Evolutionary conservation across 108 stramenopile genomes (phyloP), one percentile per base, ranked within the genome.

Genomic region (Fistulifera pelliculosa): DNA sequence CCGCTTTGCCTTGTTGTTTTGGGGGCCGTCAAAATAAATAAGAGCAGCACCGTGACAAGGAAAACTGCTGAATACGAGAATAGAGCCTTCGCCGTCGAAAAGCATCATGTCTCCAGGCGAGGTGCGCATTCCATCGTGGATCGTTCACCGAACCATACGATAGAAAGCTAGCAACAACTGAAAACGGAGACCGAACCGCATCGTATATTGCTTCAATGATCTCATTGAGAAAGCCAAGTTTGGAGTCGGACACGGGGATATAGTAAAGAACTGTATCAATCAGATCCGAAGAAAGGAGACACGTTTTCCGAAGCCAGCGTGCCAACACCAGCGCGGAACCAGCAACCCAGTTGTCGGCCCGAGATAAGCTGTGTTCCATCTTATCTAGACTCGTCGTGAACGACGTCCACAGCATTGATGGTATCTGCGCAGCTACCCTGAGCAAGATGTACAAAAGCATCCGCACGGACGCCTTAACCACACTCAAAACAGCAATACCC

Each of bases 11-110:
- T 35, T 8, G 31, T 35, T 35, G 6, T 35, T 35, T n/a, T n/a
- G n/a, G 31, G 31, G 31, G 31, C 31, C 3, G 31, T 35, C 31
- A 35, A 35, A 35, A 35, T 3, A 54, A 70, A 73, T 22, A 74
- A 42, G 19, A 68, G 12, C 42, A 73, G 41, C 1, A 67, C 31
- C 12, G 53, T 35, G 28, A 73, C 49, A 3, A 79, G 59, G 43
- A 73, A 73, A 21, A 73, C 44, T 10, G 61, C 65, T 1, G 77
- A 60, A 42, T 79, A 58, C 41, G 60, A 60, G 27, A 73, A 57
- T 2, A 73, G 41, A 11, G 24, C 22, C 21, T 63, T 47, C 7
- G 65, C 42, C 16, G 66, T 67, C 48, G 19, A 45, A 56, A 65
- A 70, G 72, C 65, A 41, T 79, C 56, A 41, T 49, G 38, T 22